These are phyloP conservation scores for Ustilago esculenta DNA, from an alignment of 1,284 basidiomycete genomes.

Conservation along the genomic window DNA sequence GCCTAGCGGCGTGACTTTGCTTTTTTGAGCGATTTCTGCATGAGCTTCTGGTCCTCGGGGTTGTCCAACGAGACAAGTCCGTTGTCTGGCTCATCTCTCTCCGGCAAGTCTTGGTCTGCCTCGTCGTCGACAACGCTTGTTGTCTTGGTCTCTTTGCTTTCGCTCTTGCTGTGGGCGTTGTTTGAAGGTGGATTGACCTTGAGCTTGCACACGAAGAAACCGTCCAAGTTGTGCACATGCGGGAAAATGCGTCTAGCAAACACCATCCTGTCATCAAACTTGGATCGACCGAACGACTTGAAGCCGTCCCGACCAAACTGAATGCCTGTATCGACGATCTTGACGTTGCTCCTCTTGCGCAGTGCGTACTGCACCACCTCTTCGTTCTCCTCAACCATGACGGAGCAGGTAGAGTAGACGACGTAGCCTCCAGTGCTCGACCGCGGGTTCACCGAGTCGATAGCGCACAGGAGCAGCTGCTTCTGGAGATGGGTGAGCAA, in stretches of 20 bases:
- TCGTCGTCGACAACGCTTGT: neutral
- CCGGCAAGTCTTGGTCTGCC: constrained; percentile 4
- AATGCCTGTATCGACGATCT: constrained; percentile 90
- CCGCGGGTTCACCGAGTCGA: constrained; percentile 90
- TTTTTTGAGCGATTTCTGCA: constrained; percentile 44
- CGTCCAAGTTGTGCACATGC: constrained; percentile 79
- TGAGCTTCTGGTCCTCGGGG: constrained; percentile 42
- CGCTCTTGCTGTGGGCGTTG: constrained; percentile 3
- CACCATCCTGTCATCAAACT: constrained; percentile 80
- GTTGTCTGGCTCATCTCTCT: constrained; percentile 1
- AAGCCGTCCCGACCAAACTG: constrained; percentile 94
- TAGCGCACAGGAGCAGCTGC: constrained; percentile 96
- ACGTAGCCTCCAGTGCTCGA: constrained; percentile 92
- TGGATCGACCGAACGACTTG: constrained; percentile 86
- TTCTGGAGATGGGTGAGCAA: constrained; percentile 96
- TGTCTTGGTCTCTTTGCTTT: neutral
- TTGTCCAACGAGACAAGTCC: constrained; percentile 33
- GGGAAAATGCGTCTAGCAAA: constrained; percentile 62
- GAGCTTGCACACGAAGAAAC: constrained; percentile 98
- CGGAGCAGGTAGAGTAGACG: constrained; percentile 98
- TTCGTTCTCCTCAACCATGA: constrained; percentile 98
- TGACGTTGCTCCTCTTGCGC: constrained; percentile 92
- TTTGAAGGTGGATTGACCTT: constrained; percentile 73
- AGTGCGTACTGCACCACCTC: constrained; percentile 98
- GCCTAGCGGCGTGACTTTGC: constrained; percentile 23